phyloP scores from a whole-genome alignment of 306 rosid genomes.

The Leucaena leucocephala region DNA sequence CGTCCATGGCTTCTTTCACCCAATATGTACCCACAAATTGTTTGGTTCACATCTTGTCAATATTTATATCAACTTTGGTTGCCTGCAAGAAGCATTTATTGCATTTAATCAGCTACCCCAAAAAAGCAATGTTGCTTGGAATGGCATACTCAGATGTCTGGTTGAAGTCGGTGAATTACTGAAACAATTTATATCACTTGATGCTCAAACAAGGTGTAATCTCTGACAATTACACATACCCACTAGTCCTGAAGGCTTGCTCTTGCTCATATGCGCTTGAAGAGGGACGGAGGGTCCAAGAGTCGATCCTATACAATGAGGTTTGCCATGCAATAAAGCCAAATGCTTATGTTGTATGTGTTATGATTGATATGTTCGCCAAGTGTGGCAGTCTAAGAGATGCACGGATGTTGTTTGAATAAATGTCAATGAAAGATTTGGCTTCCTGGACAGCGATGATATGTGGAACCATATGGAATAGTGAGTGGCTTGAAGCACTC shows the following conservation, averaged over 20 bases:
- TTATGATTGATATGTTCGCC: constrained; percentile 48
- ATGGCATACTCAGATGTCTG: constrained; percentile 45
- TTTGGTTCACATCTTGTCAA: constrained; percentile 43
- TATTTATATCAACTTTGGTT: constrained; percentile 44
- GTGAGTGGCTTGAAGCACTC: constrained; percentile 45
- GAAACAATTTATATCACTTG: constrained; percentile 31
- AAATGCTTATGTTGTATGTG: constrained; percentile 45
- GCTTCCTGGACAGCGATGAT: constrained; percentile 55
- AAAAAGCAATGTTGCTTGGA: constrained; percentile 46
- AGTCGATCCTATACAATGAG: constrained; percentile 16
- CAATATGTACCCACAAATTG: constrained; percentile 20
- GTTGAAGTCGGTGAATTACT: constrained; percentile 27
- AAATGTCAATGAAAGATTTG: constrained; percentile 51
- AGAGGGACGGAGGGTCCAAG: constrained; percentile 42
- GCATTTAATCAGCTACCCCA: constrained; percentile 35
- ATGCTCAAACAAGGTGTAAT: constrained; percentile 31
- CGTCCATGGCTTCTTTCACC: constrained; percentile 48
- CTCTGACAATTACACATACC: constrained; percentile 54
- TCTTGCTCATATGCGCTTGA: constrained; percentile 44
- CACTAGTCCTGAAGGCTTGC: constrained; percentile 55
- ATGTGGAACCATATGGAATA: constrained; percentile 42
- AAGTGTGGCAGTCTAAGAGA: constrained; percentile 51
- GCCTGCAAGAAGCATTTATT: constrained; percentile 38
- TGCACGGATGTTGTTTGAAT: constrained; percentile 47
- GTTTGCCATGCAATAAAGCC: constrained; percentile 1